Conservation (phyloP, 1,139 yeast species). For the Yamadazyma atlantica region DNA sequence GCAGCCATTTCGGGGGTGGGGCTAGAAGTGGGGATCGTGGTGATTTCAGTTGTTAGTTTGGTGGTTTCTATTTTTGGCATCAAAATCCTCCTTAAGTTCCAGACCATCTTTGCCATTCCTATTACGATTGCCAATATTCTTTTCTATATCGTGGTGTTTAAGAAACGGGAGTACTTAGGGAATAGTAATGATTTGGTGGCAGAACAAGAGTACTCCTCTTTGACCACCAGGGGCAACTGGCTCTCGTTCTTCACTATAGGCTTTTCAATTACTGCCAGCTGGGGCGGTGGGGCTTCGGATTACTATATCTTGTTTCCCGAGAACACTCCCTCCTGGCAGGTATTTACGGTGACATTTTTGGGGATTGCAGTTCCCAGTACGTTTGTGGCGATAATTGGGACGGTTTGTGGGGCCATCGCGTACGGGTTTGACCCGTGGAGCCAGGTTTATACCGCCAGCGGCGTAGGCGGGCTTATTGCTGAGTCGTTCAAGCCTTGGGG, state of each 20-base stretch:
- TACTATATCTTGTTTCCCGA: constrained; percentile 85
- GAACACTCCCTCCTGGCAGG: constrained; percentile 54
- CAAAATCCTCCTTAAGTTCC: constrained; percentile 61
- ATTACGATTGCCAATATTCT: constrained; percentile 67
- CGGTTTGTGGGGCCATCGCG: constrained; percentile 71
- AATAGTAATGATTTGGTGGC: constrained; percentile 31
- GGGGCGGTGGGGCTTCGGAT: constrained; percentile 89
- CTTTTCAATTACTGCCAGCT: constrained; percentile 81
- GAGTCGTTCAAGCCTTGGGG: constrained; percentile 75
- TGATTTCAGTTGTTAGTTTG: constrained; percentile 28
- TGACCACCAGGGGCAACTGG: constrained; percentile 59
- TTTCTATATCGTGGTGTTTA: constrained; percentile 66
- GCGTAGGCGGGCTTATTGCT: constrained; percentile 77
- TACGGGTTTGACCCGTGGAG: constrained; percentile 60
- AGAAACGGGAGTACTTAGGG: constrained; percentile 45
- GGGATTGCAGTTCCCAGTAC: constrained; percentile 73
- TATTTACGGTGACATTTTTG: constrained; percentile 63
- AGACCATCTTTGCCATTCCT: constrained; percentile 67
- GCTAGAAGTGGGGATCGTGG: constrained; percentile 31
- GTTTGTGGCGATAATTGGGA: constrained; percentile 74
- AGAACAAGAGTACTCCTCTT: constrained; percentile 27
- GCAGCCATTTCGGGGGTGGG: constrained; percentile 25
- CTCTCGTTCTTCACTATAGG: constrained; percentile 71
- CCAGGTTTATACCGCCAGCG: constrained; percentile 54
- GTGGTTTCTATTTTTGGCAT: constrained; percentile 38